Conservation (phyloP, 2,329 filamentous ascomycete species). For the Sporothrix dimorphospora region DNA sequence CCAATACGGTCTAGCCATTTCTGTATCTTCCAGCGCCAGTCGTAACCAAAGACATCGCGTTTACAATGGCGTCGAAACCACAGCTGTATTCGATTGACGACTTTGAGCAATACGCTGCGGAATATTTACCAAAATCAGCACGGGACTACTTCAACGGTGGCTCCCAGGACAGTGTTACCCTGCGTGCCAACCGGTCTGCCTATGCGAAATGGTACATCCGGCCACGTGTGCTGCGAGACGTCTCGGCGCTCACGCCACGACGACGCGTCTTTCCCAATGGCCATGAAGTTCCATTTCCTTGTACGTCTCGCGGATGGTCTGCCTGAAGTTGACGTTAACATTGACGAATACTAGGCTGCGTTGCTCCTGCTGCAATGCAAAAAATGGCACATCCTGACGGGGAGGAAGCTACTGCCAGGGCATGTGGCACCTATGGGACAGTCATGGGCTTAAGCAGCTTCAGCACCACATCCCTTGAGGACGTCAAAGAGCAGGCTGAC, state of each 20-base stretch:
- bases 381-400: conserved; percentile 10
- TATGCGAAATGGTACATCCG: conserved; percentile 11
- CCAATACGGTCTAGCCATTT: background rate
- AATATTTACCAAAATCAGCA: conserved; percentile 1
- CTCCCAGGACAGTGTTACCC: background rate
- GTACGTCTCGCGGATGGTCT: background rate
- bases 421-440: conserved; percentile 5
- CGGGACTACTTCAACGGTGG: conserved; percentile 17
- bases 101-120: conserved; percentile 5
- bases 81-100: conserved; percentile 19
- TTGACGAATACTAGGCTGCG: background rate
- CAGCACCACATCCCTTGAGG: background rate
- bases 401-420: background rate
- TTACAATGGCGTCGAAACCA: background rate
- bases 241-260: background rate
- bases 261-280: background rate
- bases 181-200: background rate
- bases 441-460: conserved; percentile 16
- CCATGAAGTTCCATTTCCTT: background rate
- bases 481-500: background rate
- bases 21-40: background rate
- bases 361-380: conserved; percentile 10
- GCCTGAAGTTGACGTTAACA: too few relatives aligned
- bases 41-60: background rate
- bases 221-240: background rate